Evolutionary conservation across 257 asterid species (phyloP), one percentile per base, ranked within the genome.

Genomic region (Penstemon eatonii): DNA sequence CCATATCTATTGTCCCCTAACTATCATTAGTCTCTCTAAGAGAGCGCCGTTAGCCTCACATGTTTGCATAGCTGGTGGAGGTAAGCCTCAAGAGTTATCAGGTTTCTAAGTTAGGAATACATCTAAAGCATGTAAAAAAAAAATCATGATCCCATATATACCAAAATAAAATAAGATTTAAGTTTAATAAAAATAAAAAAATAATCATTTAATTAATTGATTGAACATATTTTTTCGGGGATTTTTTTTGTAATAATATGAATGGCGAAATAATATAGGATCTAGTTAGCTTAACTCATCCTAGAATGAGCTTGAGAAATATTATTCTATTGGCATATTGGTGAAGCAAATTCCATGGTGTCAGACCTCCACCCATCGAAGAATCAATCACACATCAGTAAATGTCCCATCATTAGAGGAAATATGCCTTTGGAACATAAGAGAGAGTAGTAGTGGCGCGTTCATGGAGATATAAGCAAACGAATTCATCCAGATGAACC

Each of bases 51-150:
- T 63, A 63, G 39, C 47, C 55, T 56, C 62, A 41, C 50, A 52
- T 18, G 10, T 15, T 51, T 37, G 52, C 18, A 33, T 8, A 69
- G 11, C 72, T 41, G 49, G 51, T 65, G 49, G 53, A 61, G 41
- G 19, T 39, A 39, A 37, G 65, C 45, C 60, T 64, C 15, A 47
- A 33, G 39, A 51, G 62, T 52, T 58, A 47, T 63, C 38, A 38
- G 52, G 40, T 56, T 15, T 51, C 33, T 18, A 12, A 7, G 62
- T 64, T 40, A 37, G 25, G 59, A 56, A 52, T 12, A 66, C 51
- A 54, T 53, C 45, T 4, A 67, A 61, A 62, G 74, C 66, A 55
- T 46, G 65, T 60, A 54, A 8, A 44, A 18, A 38, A 36, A 68
- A 38, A 36, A 68, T 51, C 33, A 47, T 43, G 43, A 11, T 55